Conservation (phyloP, 2,329 filamentous ascomycete species). For the Neodidymelliopsis sp. region DNA sequence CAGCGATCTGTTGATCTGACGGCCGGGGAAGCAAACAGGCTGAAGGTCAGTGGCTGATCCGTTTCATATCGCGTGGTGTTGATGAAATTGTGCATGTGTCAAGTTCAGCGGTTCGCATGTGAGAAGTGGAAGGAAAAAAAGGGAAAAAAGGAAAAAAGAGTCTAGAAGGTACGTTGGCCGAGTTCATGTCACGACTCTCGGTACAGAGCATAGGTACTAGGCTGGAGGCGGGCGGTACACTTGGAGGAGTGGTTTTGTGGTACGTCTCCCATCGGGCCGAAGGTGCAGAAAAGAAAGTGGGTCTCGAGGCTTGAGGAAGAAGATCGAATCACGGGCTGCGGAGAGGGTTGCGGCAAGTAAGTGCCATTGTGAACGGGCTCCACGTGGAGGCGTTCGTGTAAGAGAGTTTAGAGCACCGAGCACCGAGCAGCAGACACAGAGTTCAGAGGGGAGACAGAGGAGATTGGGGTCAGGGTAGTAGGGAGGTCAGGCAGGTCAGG, state of each 20-base stretch:
- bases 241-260: not conserved
- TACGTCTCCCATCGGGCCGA: constrained; percentile 18
- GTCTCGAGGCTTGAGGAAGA: constrained; percentile 5
- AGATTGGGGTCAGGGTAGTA: constrained; percentile 4
- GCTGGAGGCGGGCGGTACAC: not conserved
- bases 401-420: too few species aligned
- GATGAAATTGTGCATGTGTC: constrained; percentile 16
- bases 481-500: not conserved
- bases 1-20: constrained; percentile 19
- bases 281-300: constrained; percentile 15
- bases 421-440: constrained; percentile 1
- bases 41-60: constrained; percentile 13
- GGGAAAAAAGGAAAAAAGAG: not conserved
- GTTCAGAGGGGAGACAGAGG: constrained; percentile 7
- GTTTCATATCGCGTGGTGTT: constrained; percentile 12
- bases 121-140: not conserved
- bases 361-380: constrained; percentile 6
- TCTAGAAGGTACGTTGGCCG: constrained; percentile 2
- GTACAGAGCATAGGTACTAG: not conserved
- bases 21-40: constrained; percentile 9
- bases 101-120: constrained; percentile 5
- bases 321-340: constrained; percentile 14
- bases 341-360: constrained; percentile 7
- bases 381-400: constrained; percentile 13
- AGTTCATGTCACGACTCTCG: not conserved